Percentiles rank a stretch among this genome's conserved stretches.
Evolutionary conservation across 1,284 basidiomycete species (phyloP).

Genomic region (Meira miltonrushii): DNA sequence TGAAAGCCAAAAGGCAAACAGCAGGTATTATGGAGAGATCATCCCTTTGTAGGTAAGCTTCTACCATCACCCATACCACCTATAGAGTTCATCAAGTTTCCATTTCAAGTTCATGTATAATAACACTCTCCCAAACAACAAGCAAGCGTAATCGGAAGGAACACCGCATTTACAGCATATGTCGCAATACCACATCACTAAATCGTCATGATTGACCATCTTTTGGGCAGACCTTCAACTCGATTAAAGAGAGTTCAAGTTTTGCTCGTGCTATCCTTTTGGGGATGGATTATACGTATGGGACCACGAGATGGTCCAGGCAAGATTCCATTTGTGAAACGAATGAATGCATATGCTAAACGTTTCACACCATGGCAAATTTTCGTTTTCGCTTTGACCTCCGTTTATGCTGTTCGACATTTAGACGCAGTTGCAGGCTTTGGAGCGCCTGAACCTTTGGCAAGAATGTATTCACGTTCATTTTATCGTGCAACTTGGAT

Average conservation of each 20-base stretch:
- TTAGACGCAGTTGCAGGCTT: slow-evolving; percentile 81
- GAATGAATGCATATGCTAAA: slow-evolving; percentile 56
- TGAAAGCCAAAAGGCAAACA: no score
- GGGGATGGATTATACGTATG: slow-evolving; percentile 26
- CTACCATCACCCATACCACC: no score
- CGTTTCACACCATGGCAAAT: slow-evolving; percentile 93
- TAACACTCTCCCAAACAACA: not conserved
- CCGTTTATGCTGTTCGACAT: slow-evolving; percentile 77
- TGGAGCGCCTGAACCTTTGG: slow-evolving; percentile 84
- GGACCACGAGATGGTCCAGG: slow-evolving; percentile 32
- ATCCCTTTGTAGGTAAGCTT: no score
- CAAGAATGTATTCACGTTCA: slow-evolving; percentile 71
- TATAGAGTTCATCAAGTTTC: no score
- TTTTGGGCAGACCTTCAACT: slow-evolving; percentile 44
- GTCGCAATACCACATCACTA: not conserved
- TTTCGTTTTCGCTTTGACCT: slow-evolving; percentile 74
- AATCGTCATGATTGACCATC: slow-evolving; percentile 39
- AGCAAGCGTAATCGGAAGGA: not conserved
- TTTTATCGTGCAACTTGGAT: slow-evolving; percentile 98
- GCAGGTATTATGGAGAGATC: no score
- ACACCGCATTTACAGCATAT: not conserved
- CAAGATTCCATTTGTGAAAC: slow-evolving; percentile 19
- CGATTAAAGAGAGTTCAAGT: slow-evolving; percentile 38
- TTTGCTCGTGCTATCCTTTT: slow-evolving; percentile 36
- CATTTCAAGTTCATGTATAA: no score